Evolutionary conservation across 345 rosid species (phyloP), one percentile per base, ranked within the genome.

Genomic region (Aquilaria sinensis): DNA sequence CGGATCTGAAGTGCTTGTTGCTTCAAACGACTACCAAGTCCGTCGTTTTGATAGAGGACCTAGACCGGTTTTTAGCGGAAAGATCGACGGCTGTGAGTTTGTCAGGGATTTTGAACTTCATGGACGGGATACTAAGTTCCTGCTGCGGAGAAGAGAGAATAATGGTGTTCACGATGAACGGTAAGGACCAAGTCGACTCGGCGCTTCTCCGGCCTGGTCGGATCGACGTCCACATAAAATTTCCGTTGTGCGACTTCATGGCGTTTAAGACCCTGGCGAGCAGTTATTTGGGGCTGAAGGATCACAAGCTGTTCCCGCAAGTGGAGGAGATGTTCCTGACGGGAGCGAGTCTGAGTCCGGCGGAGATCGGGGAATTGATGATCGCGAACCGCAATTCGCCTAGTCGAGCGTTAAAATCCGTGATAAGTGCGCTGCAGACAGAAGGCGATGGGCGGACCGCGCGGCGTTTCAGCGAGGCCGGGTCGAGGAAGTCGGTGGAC

Each of bases 351-450:
- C 50, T 95, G 60, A 91, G 96, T 62, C 90, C 90, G 15, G 97
- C 97, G 1, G 97, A 89, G 77, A 87, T 95, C 43, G 85, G 96
- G 1, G 99, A 95, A 68, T 65, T 95, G 52, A 87, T 95, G 99
- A 89, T 91, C 51, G 85, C 90, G 5, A 89, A 95, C 75, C 82
- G 97, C 60, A 82, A 65, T 51, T 95, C 97, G 53, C 99, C 97
- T n/a, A 89, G 88, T 71, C 85, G 99, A 62, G 99, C 99, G 14
- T 60, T 95, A 77, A 95, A 84, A 71, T 70, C 91, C 15, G 96
- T 95, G 1, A 89, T 95, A 47, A 74, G 68, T 10, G 99, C 97
- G 3, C 30, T 95, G 56, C 96, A 90, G 55, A 82, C 78, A 2
- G 92, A 86, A 13, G 94, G 92, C 0, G 92, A 87, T 12, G 71